phyloP scores from a whole-genome alignment of 257 asterid genomes.

The Ligustrum vulgare region DNA sequence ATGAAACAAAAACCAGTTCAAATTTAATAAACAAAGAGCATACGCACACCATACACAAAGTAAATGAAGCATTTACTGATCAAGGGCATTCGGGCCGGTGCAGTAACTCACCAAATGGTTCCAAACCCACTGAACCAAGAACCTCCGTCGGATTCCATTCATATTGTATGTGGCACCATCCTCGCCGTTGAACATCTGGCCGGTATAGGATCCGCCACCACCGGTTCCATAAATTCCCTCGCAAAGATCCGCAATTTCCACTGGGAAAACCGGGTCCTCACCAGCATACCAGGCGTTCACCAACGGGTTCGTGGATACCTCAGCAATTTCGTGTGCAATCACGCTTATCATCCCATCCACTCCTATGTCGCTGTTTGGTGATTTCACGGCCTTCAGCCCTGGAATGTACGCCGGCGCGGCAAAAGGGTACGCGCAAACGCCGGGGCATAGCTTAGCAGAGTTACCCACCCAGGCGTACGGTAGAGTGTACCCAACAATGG shows the following conservation, averaged over 20 bases:
- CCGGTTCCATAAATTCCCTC: conserved; percentile 92
- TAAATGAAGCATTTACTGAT: conserved; percentile 55
- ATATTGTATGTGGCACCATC: conserved; percentile 87
- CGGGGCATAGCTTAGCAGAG: conserved; percentile 75
- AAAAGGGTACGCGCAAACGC: conserved; percentile 77
- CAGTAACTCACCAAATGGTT: conserved; percentile 69
- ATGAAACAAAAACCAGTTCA: conserved; percentile 1
- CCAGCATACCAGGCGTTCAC: conserved; percentile 94
- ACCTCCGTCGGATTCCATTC: conserved; percentile 79
- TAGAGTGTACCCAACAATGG: conserved; percentile 85
- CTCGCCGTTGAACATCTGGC: conserved; percentile 70
- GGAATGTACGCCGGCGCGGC: conserved; percentile 74
- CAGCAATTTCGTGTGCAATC: conserved; percentile 86
- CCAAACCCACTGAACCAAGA: conserved; percentile 96
- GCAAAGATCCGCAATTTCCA: conserved; percentile 87
- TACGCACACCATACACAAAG: background rate
- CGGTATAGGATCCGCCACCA: conserved; percentile 84
- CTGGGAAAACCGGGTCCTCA: conserved; percentile 71
- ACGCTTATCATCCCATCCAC: conserved; percentile 92
- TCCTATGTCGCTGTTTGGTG: conserved; percentile 81
- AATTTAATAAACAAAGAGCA: background rate
- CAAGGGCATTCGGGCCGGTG: conserved; percentile 93
- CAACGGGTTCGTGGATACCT: conserved; percentile 73
- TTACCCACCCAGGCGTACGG: conserved; percentile 97
- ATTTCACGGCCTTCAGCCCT: conserved; percentile 50